Evolutionary conservation across 345 rosid genomes (phyloP), one percentile per base, ranked within the genome.

Genomic region (Aurinia saxatilis): DNA sequence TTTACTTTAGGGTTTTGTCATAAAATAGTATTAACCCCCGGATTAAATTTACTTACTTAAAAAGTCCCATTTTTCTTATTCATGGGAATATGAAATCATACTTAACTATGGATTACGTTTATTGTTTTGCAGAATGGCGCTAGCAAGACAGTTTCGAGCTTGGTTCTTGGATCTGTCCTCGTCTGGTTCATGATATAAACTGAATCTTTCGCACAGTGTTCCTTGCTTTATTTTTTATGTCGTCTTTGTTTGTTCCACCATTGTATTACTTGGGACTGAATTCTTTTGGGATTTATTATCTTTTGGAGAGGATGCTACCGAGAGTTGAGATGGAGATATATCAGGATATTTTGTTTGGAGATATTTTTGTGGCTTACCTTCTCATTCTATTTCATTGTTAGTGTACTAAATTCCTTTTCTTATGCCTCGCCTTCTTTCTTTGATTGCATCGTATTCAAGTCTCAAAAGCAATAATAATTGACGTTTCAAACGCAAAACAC

Each of bases 231-330:
- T 44, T 65, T 65, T 10, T 57, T 42, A 50, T 64, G 54, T 57
- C 15, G 57, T 58, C 38, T 23, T 50, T 65, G 54, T 72, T 44
- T 65, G 65, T 65, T 44, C 60, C 66, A 65, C 60, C 66, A 65
- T 37, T 71, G 75, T 64, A 72, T 65, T 72, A 54, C 65, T 64
- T 47, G 75, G 70, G 66, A 72, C 67, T 58, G 50, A 44, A 72
- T 72, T 72, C 75, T 72, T 72, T 72, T 58, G 75, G 25, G 71
- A 59, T 42, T 53, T 35, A 46, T 65, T 8, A 44, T 58, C 63
- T 25, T 65, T 42, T 17, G 69, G 63, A 62, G 74, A 55, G 58
- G 59, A 70, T 55, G 56, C 45, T 61, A 21, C 10, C 35, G 67
- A 68, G 63, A 45, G 54, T 51, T 60, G 74, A 63, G 57, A 39